Percentiles rank a stretch among this genome's conserved stretches.
Evolutionary conservation across 805 yeast species (phyloP).

Genomic region (Candida sonorensis): DNA sequence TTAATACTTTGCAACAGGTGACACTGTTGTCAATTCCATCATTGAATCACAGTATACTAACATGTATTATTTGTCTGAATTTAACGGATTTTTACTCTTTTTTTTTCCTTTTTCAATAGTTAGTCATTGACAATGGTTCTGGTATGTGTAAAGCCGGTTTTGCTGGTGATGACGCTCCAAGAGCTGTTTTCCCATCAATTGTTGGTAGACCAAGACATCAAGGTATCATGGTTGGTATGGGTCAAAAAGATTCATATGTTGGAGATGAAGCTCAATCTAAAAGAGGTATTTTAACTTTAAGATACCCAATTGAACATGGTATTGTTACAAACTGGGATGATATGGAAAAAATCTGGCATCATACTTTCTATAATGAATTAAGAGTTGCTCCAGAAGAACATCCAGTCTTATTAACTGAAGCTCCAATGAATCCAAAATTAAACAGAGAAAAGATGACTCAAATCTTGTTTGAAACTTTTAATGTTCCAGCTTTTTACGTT

Average conservation of each 20-base stretch:
- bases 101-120: conserved; percentile 18
- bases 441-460: conserved; percentile 99
- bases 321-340: conserved; percentile 99
- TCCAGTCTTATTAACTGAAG: conserved; percentile 98
- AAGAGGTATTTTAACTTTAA: conserved; percentile 98
- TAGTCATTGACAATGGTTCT: conserved; percentile 99
- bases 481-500: conserved; percentile 99
- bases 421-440: conserved; percentile 98
- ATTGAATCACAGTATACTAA: not conserved
- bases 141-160: conserved; percentile 99
- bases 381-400: conserved; percentile 99
- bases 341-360: conserved; percentile 99
- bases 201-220: conserved; percentile 99
- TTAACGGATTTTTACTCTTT: conserved; percentile 12
- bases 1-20: no score
- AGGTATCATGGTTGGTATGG: conserved; percentile 99
- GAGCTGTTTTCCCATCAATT: conserved; percentile 99
- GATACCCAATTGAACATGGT: conserved; percentile 99
- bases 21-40: no score
- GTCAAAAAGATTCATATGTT: conserved; percentile 99
- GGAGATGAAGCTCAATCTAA: conserved; percentile 99
- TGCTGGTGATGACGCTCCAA: conserved; percentile 99
- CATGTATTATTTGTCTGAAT: not conserved
- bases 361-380: conserved; percentile 99
- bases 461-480: conserved; percentile 98